phyloP scores from a whole-genome alignment of 2,329 filamentous ascomycete species.

The Colletotrichum cuscutae region DNA sequence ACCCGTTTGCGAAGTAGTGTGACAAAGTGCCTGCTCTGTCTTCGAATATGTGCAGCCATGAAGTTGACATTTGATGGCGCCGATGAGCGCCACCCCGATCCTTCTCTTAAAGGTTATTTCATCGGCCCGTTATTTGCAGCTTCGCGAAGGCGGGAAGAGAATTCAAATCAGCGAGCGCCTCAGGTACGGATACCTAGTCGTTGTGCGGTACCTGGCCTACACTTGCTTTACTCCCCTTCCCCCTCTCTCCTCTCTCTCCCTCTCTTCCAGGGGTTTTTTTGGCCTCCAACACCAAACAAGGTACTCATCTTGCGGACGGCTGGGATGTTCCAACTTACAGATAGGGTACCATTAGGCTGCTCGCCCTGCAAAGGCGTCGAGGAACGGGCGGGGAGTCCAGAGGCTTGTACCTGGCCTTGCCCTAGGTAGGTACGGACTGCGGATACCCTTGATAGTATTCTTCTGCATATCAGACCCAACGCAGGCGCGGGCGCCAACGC shows the following conservation, averaged over 20 bases:
- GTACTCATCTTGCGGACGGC: neutral
- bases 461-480: neutral
- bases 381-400: neutral
- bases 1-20: neutral
- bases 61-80: neutral
- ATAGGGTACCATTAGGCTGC: neutral
- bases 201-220: too few species aligned
- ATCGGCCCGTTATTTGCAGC: neutral
- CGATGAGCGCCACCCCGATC: neutral
- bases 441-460: neutral
- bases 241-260: neutral
- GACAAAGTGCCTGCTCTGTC: neutral
- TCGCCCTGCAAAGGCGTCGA: neutral
- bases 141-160: neutral
- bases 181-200: neutral
- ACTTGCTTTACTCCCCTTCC: too few species aligned
- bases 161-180: neutral
- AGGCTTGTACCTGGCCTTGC: neutral
- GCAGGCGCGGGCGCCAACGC: neutral
- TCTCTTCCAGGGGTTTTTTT: neutral
- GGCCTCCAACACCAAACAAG: neutral
- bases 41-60: neutral
- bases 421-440: neutral
- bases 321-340: too few species aligned
- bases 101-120: neutral